Base-by-base conservation (phyloP, 2,329 filamentous ascomycete genomes). In the Zasmidium citrigriseum region DNA sequence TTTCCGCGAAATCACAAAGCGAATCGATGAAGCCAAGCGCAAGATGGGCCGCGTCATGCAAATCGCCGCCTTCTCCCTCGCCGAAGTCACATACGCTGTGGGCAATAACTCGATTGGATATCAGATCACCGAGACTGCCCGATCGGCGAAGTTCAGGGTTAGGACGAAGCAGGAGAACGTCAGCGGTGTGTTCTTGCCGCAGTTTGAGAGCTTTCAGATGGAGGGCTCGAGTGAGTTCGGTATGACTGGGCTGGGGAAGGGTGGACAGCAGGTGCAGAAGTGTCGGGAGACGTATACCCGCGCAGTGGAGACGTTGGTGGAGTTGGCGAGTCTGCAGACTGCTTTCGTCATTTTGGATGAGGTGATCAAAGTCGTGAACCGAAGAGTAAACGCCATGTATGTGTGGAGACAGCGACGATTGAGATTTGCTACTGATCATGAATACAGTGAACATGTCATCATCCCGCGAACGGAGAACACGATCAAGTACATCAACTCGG, bases 31-130 rank as follows among this genome's bases (percentile, higher is more conserved):
- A 77, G 95, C 95, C 45, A 99, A 99, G 79, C 90, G 93, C 69
- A 99, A 99, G 82, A 99, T 99, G 93, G 95, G 95, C 58, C 86
- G 93, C 29, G 95, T 99, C 38, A 99, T 99, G 95, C 93, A 98
- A 77, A 96, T 99, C 72, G 95, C 95, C 44, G 93, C 95, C 47
- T 98, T 99, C 79, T 98, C 93, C 46, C 84, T 99, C 18, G 95
- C 95, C 60, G 95, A 98, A 79, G 95, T 99, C 57, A 96, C 92
- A 50, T 99, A 99, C 72, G 95, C 95, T 23, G 92, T 97, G 24
- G 95, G 95, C 63, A 92, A 93, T 70, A 90, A 67, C 45, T 73
- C 96, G 71, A 96, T 99, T 69, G 90, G 89, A 62, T 99, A 96
- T 78, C 95, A 99, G 79, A 91, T 99, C 67, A 93, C 97, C 73